Evolutionary conservation across 257 asterid species (phyloP).

Genomic region (Agastache rugosa): DNA sequence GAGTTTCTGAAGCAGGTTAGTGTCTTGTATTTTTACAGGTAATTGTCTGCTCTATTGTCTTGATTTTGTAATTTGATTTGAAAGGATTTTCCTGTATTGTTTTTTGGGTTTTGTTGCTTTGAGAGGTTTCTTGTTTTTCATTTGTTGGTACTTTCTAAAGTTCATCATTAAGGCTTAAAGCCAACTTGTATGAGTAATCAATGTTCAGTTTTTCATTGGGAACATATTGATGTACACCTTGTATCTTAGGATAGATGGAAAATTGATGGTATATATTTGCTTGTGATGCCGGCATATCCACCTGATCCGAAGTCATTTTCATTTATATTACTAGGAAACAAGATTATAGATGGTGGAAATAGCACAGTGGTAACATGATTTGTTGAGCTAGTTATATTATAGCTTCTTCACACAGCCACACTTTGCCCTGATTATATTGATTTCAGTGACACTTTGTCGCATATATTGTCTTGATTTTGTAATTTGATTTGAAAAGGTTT

Average conservation of each 20-base stretch:
- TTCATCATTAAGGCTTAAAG: background rate
- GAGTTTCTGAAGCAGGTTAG: conserved; percentile 96
- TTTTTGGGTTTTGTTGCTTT: background rate
- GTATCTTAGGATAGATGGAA: conserved; percentile 26
- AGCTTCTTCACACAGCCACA: background rate
- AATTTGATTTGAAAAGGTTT: no score
- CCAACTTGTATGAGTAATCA: background rate
- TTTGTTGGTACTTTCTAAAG: background rate
- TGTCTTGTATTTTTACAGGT: conserved; percentile 12
- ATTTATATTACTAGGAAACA: conserved; percentile 94
- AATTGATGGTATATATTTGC: conserved; percentile 37
- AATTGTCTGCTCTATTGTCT: background rate
- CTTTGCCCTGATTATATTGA: conserved; percentile 30
- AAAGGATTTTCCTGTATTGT: no score
- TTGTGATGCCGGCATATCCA: conserved; percentile 87
- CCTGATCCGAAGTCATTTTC: conserved; percentile 86
- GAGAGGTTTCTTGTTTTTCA: conserved; percentile 1
- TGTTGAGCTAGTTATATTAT: conserved; percentile 18
- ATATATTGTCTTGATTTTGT: no score
- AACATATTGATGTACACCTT: background rate
- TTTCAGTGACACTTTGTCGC: no score
- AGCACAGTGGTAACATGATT: conserved; percentile 87
- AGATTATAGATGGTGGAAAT: conserved; percentile 96
- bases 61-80: conserved; percentile 4
- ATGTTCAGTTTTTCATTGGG: background rate